phyloP scores from a whole-genome alignment of 2,329 filamentous ascomycete species.

The Epichloe gansuensis region DNA sequence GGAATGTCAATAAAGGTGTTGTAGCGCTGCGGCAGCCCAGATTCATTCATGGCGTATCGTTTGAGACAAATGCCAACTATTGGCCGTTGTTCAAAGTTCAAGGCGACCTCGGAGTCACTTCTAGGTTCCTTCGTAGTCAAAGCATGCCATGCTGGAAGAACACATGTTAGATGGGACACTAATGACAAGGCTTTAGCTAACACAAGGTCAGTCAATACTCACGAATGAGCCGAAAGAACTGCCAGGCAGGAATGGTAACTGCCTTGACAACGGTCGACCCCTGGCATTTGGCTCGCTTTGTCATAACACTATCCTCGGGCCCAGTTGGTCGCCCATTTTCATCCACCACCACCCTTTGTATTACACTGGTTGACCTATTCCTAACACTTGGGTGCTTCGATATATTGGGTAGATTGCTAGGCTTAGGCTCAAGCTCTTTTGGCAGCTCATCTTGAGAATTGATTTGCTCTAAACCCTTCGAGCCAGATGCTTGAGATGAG shows the following conservation, averaged over 20 bases:
- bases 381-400: constrained; percentile 18
- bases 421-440: not conserved
- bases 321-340: constrained; percentile 33
- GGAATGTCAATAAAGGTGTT: constrained; percentile 88
- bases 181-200: not conserved
- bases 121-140: constrained; percentile 37
- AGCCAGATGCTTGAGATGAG: not conserved
- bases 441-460: not conserved
- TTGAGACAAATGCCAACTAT: constrained; percentile 90
- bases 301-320: constrained; percentile 27
- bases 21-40: constrained; percentile 57
- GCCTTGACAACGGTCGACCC: constrained; percentile 54
- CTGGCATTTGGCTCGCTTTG: constrained; percentile 31
- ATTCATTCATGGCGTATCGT: constrained; percentile 60
- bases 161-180: not conserved
- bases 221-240: constrained; percentile 91
- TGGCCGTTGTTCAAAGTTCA: constrained; percentile 74
- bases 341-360: constrained; percentile 46
- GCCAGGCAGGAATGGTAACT: constrained; percentile 92
- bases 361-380: constrained; percentile 45
- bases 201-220: constrained; percentile 25
- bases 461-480: not conserved
- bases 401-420: constrained; percentile 1
- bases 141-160: constrained; percentile 67
- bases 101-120: constrained; percentile 71